Evolutionary conservation across 345 rosid species (phyloP).

Genomic region (Capsella bursapastoris): DNA sequence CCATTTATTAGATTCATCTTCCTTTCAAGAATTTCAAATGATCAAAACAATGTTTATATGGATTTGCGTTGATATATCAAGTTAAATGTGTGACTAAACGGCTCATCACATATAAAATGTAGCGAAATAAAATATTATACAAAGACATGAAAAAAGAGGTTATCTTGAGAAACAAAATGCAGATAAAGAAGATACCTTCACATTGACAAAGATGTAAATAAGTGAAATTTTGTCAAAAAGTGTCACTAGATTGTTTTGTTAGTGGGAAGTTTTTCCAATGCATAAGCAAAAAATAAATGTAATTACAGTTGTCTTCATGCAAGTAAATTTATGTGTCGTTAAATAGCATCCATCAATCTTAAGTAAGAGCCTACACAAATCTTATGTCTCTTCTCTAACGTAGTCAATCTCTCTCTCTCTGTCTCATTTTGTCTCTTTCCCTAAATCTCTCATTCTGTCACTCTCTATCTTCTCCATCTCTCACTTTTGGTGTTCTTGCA

Average conservation of each 20-base stretch:
- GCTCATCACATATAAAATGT: slow-evolving; percentile 2
- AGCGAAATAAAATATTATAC: not conserved
- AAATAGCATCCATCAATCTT: slow-evolving; percentile 23
- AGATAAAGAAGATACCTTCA: slow-evolving; percentile 4
- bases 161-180: slow-evolving; percentile 1
- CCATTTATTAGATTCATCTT: not conserved
- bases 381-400: not conserved
- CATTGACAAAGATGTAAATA: slow-evolving; percentile 32
- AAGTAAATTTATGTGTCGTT: slow-evolving; percentile 35
- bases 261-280: slow-evolving; percentile 23
- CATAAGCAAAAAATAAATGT: not conserved
- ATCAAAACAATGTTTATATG: not conserved
- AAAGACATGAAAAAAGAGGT: not conserved
- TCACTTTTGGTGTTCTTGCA: slow-evolving; percentile 13
- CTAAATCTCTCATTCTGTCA: not conserved
- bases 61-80: not conserved
- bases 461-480: slow-evolving; percentile 5
- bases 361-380: slow-evolving; percentile 21
- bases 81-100: not conserved
- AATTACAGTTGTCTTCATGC: slow-evolving; percentile 35
- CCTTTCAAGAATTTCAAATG: not conserved
- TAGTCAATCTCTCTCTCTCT: not conserved
- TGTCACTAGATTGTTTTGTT: slow-evolving; percentile 31
- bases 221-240: slow-evolving; percentile 40
- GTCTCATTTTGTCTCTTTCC: not conserved